Base-by-base conservation (phyloP, 2,329 filamentous ascomycete genomes). In the Aureobasidium sp. region DNA sequence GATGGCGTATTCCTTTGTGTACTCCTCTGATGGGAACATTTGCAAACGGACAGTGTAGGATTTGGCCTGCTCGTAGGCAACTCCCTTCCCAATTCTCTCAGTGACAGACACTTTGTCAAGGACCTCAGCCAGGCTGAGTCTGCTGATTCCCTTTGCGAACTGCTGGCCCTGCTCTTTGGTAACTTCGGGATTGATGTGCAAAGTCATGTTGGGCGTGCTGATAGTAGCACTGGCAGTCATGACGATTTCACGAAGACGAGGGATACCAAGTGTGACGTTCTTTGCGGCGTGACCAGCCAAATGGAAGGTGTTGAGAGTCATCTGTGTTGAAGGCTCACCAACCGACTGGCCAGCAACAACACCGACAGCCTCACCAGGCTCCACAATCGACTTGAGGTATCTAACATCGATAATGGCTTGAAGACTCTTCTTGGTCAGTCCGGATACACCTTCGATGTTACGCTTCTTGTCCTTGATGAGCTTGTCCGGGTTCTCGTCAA, bases 241-340 rank as follows among this genome's bases (percentile, higher is more conserved):
- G 60, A 98, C 80, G 63, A 98, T 96, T 79, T 98, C 93, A 73
- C 93, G 81, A 17, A 98, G 79, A 72, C 93, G 89, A 55, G 93
- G 93, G 66, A 98, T 97, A 88, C 93, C 93, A 17, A 96, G 80
- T 0, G 93, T 98, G 66, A 98, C 94, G 79, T 98, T 98, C 78
- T 96, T 97, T 25, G 93, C 86, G 17, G 93, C 90, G 76, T 97
- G 91, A 65, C 93, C 93, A 70, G 93, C 93, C 80, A 98, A 88
- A 79, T 98, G 93, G 81, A 98, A 98, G 24, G 94, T 98, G 73
- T 98, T 98, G 53, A 98, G 75, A 6, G 94, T 98, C 94, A 98
- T 98, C 70, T 98, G 93, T 10, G 93, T 98, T 2, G 90, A 96
- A 7, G 94, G 93, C 67, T 98, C 94, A 66, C 93, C 93, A 37